Evolutionary conservation across 108 stramenopile genomes (phyloP).

Genomic region (Nannochloropsis gaditana): DNA sequence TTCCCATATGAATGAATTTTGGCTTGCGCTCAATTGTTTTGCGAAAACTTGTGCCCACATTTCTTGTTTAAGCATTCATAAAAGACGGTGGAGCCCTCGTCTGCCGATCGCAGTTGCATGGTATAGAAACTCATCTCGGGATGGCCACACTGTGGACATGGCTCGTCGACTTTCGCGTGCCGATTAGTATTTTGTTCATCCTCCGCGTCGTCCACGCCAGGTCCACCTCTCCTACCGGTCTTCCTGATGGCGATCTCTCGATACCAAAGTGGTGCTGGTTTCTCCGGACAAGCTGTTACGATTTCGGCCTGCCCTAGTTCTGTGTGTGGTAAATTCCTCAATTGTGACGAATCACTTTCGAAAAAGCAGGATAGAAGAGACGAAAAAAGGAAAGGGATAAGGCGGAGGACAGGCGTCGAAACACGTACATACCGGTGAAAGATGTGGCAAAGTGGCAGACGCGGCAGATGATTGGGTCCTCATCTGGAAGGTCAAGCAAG

Average conservation of each 20-base stretch:
- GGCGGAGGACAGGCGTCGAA: neutral
- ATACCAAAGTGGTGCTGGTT: constrained; percentile 7
- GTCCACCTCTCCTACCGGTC: neutral
- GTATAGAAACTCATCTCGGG: constrained; percentile 92
- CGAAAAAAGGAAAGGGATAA: neutral
- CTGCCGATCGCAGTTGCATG: constrained; percentile 91
- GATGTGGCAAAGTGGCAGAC: neutral
- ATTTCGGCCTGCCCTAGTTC: neutral
- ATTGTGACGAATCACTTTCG: neutral
- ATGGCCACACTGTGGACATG: constrained; percentile 84
- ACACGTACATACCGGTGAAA: neutral
- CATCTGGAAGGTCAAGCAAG: neutral
- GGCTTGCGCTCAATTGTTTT: constrained; percentile 36
- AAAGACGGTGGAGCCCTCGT: constrained; percentile 99
- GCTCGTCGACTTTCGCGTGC: constrained; percentile 87
- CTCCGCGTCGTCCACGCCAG: neutral
- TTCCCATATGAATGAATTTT: neutral
- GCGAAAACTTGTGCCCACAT: constrained; percentile 42
- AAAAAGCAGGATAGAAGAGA: neutral
- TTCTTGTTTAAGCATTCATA: constrained; percentile 75
- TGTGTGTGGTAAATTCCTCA: neutral
- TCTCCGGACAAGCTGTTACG: neutral
- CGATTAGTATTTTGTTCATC: constrained; percentile 18
- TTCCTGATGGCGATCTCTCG: neutral
- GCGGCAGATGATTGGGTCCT: constrained; percentile 14